These are phyloP conservation scores for Naganishia randhawae DNA, from an alignment of 768 basidiomycete species.

Conservation along the genomic window DNA sequence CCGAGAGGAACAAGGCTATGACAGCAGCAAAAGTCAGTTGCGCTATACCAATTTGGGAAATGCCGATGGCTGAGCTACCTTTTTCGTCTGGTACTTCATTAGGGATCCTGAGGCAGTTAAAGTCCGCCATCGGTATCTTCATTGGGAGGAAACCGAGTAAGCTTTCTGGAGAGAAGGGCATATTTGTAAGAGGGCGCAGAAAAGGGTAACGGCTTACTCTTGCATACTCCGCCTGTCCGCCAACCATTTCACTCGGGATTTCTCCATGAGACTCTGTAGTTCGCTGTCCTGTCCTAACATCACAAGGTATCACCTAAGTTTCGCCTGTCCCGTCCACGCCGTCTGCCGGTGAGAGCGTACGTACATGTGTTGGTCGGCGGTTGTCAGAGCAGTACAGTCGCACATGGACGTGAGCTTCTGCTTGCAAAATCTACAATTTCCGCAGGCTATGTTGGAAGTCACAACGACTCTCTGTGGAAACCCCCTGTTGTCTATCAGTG, in stretches of 20 bases:
- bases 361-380: not conserved
- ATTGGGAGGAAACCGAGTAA: slow-evolving; percentile 54
- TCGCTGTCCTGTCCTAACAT: not conserved
- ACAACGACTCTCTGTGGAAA: slow-evolving; percentile 60
- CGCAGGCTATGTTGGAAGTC: slow-evolving; percentile 73
- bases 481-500: not conserved
- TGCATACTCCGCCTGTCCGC: not conserved
- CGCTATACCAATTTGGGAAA: not conserved
- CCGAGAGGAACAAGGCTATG: slow-evolving; percentile 38
- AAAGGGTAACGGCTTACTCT: not conserved
- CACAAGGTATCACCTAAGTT: not conserved
- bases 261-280: not conserved
- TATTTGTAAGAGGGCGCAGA: slow-evolving; percentile 74
- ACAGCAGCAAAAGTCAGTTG: not conserved
- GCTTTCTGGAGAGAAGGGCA: slow-evolving; percentile 55
- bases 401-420: slow-evolving; percentile 70
- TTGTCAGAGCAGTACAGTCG: slow-evolving; percentile 56
- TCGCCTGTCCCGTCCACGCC: not conserved
- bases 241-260: not conserved
- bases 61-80: slow-evolving; percentile 29
- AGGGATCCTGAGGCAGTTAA: slow-evolving; percentile 69
- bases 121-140: slow-evolving; percentile 63
- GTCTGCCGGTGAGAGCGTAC: not conserved
- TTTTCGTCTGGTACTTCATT: slow-evolving; percentile 62
- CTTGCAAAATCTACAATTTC: slow-evolving; percentile 66